A percentile compares a stretch with the other conserved stretches of the same genome.
Conservation (phyloP, 352 stramenopile species). For the Aphanomyces cochlioides region DNA sequence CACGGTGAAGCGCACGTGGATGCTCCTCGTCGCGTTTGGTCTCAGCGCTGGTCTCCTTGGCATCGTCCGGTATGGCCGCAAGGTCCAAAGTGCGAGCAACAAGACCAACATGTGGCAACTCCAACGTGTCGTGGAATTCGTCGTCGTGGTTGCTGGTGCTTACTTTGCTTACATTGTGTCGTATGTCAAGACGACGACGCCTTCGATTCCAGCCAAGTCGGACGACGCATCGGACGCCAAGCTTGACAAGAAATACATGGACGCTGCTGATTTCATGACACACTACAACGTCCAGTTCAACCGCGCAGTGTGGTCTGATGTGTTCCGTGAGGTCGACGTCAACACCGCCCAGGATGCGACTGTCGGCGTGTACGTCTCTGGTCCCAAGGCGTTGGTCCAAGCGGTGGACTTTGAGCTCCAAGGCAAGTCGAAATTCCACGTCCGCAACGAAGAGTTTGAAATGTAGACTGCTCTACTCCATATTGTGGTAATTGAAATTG, state of each 20-base stretch:
- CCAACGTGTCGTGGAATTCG: slow-evolving; percentile 70
- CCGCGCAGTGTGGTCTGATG: neutral
- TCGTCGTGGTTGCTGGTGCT: slow-evolving; percentile 66
- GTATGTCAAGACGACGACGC: neutral
- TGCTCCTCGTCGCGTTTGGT: slow-evolving; percentile 81
- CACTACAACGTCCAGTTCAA: slow-evolving; percentile 21
- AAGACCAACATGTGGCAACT: slow-evolving; percentile 52
- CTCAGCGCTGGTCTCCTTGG: slow-evolving; percentile 61
- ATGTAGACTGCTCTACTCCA: slow-evolving; percentile 45
- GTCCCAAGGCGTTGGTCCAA: slow-evolving; percentile 53
- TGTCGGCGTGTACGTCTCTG: slow-evolving; percentile 77
- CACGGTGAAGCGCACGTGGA: slow-evolving; percentile 49
- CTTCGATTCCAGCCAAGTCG: too few species aligned
- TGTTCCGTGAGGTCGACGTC: neutral
- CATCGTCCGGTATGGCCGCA: slow-evolving; percentile 69
- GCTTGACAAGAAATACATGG: too few species aligned
- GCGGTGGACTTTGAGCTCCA: slow-evolving; percentile 53
- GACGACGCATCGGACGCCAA: too few species aligned
- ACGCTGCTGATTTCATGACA: neutral
- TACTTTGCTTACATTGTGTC: slow-evolving; percentile 6
- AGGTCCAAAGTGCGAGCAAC: slow-evolving; percentile 46
- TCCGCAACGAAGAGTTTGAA: slow-evolving; percentile 73
- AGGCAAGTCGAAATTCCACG: slow-evolving; percentile 47
- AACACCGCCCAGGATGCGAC: neutral
- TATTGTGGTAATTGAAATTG: too few species aligned